phyloP scores from a whole-genome alignment of 768 basidiomycete species.

The Tylopilus sp. region DNA sequence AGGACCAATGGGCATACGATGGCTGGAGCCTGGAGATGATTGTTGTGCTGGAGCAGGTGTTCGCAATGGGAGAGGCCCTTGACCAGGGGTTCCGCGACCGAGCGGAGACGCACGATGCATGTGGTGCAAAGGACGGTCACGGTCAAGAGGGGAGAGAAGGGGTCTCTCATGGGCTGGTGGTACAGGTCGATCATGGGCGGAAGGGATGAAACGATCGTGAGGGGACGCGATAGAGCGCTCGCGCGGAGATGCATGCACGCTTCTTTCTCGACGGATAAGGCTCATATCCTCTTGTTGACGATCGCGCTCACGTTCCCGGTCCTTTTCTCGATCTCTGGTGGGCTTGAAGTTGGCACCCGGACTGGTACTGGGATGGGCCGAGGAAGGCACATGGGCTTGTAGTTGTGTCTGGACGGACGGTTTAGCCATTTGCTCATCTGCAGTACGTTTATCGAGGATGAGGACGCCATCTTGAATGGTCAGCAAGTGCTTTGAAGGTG shows the following conservation, averaged over 20 bases:
- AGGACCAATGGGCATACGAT: constrained; percentile 20
- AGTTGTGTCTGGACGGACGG: constrained; percentile 13
- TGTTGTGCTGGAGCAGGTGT: constrained; percentile 16
- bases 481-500: constrained; percentile 24
- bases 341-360: constrained; percentile 19
- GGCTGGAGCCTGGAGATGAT: constrained; percentile 23
- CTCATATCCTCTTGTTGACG: constrained; percentile 30
- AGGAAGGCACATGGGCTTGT: constrained; percentile 16
- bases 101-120: constrained; percentile 26
- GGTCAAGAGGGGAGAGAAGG: constrained; percentile 25
- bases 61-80: constrained; percentile 15
- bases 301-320: constrained; percentile 30
- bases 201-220: constrained; percentile 22
- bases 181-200: constrained; percentile 19
- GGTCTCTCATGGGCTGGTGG: constrained; percentile 22
- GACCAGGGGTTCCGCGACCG: constrained; percentile 16
- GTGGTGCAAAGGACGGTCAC: constrained; percentile 19
- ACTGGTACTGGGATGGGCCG: constrained; percentile 23
- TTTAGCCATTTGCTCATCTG: constrained; percentile 28
- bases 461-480: constrained; percentile 25
- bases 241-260: constrained; percentile 22
- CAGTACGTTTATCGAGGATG: constrained; percentile 31
- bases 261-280: constrained; percentile 24
- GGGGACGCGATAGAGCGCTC: constrained; percentile 23
- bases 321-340: constrained; percentile 26